Base-by-base conservation (phyloP, 768 basidiomycete genomes). In the Suillus fuscotomentosus region DNA sequence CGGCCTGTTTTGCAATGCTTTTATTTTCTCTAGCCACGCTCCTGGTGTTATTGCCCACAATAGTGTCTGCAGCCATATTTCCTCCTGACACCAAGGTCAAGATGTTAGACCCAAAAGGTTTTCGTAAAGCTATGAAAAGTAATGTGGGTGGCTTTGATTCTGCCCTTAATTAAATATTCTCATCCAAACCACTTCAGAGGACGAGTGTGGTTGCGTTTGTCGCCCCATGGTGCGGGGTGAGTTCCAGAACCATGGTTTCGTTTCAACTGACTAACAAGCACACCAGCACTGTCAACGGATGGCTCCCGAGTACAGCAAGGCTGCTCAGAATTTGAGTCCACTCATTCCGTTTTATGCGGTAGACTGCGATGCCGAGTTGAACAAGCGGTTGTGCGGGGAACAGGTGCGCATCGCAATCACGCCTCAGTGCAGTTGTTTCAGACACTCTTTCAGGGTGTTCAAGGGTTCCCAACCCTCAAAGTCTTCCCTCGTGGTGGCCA, bases 401-500 rank as follows among this genome's bases (percentile, higher is more conserved):
- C 91, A 95, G 80, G 88, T 83, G 65, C 41, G 75, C 65, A 42
- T 64, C 41, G 38, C 22, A 20, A 38, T 34, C 42, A 55, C 20
- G 56, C n/a, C 31, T 38, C 5, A n/a, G 39, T 2, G 20, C 22
- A 39, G 20, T 42, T 6, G 10, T 34, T 55, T 51, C 39, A 43
- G 24, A 56, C 24, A 60, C 31, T 27, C 45, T 43, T 34, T 14
- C 67, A 88, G 84, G 87, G 87, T 15, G 86, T 97, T 24, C 82
- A 95, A 77, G 95, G 95, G 3, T 98, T 95, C 84, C 95, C 95
- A 3, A 97, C 95, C 3, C 81, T 98, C 75, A 98, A 98, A 80
- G 88, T 89, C 2, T 98, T 90, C 79, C 94, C 95, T 13, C 84
- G 90, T 48, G 95, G 95, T 9, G 81, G 79, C 10, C 80, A 85